Base-by-base conservation (phyloP, 441 rosid species). In the Gossypium gossypioides region DNA sequence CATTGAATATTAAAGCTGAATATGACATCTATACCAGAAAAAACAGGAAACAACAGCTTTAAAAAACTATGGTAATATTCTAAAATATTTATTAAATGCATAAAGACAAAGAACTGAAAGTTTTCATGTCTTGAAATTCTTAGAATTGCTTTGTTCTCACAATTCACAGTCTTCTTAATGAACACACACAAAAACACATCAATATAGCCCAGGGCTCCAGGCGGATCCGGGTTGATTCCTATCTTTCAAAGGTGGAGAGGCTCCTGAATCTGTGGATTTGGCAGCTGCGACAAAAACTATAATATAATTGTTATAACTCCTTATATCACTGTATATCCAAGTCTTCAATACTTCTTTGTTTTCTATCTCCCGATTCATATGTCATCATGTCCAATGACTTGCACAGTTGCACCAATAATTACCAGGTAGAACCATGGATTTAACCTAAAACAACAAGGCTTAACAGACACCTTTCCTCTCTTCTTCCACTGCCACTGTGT, bases 1-100 rank as follows among this genome's bases (percentile, higher is more conserved):
- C 52, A 59, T 50, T 73, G 76, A 56, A 72, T 15, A 75, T 40
- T 57, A 21, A 62, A 37, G 68, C 60, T 69, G 66, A 54, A 34
- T 65, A 40, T 10, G 44, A 68, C 34, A 70, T 37, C 66, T 40
- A 69, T 37, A 76, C 52, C 52, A 71, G 51, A 29, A 72, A 10
- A 18, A 3, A 44, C 55, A 6, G 21, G 37, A 65, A 65, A 46
- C 37, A 34, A 44, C 55, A 13, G 34, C 37, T 46, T 42, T 65
- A 44, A 13, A 46, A 65, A 22, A 22, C 25, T 13, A 22, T 13
- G 34, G 34, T 13, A 12, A 65, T 44, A 18, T 65, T 65, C n/a
- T 44, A 65, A 64, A 44, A 22, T 44, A 65, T 42, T 44, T 46
- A 21, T 22, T 46, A 46, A 19, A 40, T 22, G 37, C 55, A 44